Evolutionary conservation across 2,329 filamentous ascomycete genomes (phyloP), one percentile per base, ranked within the genome.

Genomic region (Xylaria sp.): DNA sequence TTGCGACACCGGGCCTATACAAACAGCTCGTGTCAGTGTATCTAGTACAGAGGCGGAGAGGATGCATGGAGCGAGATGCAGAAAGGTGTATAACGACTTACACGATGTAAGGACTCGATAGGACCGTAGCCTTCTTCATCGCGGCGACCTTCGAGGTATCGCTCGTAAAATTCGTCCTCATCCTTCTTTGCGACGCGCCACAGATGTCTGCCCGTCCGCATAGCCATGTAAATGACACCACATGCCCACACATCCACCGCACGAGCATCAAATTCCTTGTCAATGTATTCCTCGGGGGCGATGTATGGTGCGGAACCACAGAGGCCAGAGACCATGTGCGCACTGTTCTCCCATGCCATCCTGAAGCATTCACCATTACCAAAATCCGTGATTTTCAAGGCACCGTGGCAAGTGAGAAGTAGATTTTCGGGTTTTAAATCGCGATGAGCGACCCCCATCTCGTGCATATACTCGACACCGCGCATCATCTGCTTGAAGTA

Each of bases 401-500:
- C 93, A 66, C 96, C 96, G 72, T 94, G 93, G 0, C 93, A 96
- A 3, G 96, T 99, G 64, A 99, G 86, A 0, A 99, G 89, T 12
- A 99, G 86, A 74, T 99, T 99, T 80, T 99, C 96, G 0, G 96
- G 96, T 81, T 99, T 99, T 54, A 99, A 83, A 76, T 99, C 96
- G 70, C 96, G 92, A 79, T 99, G 96, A 12, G 96, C 95, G 30
- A 99, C 96, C 65, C 96, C 96, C 96, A 98, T 99, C 79, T 98
- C 95, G 81, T 99, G 96, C 84, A 99, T 94, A 80, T 99, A 99
- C 81, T 98, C 95, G 61, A 99, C 96, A 70, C 96, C 96, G 65
- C 96, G 93, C 95, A 99, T 98, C 81, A 98, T 90, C 81, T 99
- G 96, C 83, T 98, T 97, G 86, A 99, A 99, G 80, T 96, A 97